Evolutionary conservation across 768 basidiomycete species (phyloP).

Genomic region (Pseudohyphozyma bogoriensis): DNA sequence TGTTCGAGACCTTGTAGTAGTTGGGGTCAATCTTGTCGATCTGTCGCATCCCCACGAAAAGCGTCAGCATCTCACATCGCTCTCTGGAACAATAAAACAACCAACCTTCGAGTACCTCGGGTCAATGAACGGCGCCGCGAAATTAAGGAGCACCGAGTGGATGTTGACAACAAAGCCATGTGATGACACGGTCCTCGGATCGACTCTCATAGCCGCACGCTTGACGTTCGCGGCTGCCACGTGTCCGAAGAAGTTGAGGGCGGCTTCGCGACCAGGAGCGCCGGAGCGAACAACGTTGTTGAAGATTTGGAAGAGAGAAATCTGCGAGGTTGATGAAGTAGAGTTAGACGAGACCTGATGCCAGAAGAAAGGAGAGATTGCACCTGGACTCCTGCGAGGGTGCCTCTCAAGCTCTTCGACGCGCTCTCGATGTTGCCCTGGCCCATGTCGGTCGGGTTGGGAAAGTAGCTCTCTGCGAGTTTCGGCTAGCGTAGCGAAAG

Average conservation of each 20-base stretch:
- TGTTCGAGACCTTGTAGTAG: slow-evolving; percentile 58
- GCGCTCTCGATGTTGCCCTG: slow-evolving; percentile 69
- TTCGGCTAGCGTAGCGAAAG: slow-evolving; percentile 51
- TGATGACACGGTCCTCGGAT: slow-evolving; percentile 70
- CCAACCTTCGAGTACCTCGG: slow-evolving; percentile 72
- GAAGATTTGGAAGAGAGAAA: slow-evolving; percentile 73
- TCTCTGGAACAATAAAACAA: background rate
- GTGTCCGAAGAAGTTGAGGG: slow-evolving; percentile 68
- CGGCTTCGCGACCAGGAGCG: slow-evolving; percentile 64
- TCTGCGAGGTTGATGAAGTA: no score
- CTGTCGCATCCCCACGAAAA: slow-evolving; percentile 40
- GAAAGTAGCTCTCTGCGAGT: slow-evolving; percentile 70
- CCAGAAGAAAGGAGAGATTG: slow-evolving; percentile 15
- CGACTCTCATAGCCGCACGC: slow-evolving; percentile 89
- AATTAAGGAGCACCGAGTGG: slow-evolving; percentile 66
- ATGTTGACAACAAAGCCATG: slow-evolving; percentile 91
- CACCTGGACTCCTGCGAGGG: slow-evolving; percentile 74
- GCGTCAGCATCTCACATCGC: background rate
- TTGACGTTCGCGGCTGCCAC: slow-evolving; percentile 66
- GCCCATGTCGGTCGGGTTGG: slow-evolving; percentile 66
- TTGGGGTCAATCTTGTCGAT: slow-evolving; percentile 81
- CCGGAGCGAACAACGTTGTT: slow-evolving; percentile 79
- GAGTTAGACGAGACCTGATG: slow-evolving; percentile 18
- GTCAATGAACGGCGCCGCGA: slow-evolving; percentile 94
- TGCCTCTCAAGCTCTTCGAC: slow-evolving; percentile 72